A percentile compares a stretch with the other conserved stretches of the same genome.
Evolutionary conservation across 805 yeast species (phyloP).

Genomic region (Wickerhamiella allomyrinae): DNA sequence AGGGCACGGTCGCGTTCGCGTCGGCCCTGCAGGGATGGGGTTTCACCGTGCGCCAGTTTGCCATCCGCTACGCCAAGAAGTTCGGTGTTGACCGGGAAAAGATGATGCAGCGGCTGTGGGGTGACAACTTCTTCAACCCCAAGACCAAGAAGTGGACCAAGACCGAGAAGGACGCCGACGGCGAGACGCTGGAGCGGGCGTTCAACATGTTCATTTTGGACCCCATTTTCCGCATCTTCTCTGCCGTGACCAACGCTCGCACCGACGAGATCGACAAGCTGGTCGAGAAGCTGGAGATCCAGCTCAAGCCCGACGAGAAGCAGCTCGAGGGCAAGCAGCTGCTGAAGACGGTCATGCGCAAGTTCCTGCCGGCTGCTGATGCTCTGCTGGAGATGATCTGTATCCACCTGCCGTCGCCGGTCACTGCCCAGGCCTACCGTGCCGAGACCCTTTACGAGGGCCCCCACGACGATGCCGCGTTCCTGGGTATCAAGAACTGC

Average conservation of each 20-base stretch:
- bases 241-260: constrained; percentile 98
- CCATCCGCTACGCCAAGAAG: constrained; percentile 95
- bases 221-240: constrained; percentile 95
- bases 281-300: constrained; percentile 85
- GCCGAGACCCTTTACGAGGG: constrained; percentile 99
- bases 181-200: constrained; percentile 94
- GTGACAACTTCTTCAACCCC: constrained; percentile 99
- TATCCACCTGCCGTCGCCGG: constrained; percentile 97
- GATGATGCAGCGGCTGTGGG: constrained; percentile 99
- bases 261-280: constrained; percentile 89
- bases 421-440: constrained; percentile 98
- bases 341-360: constrained; percentile 96
- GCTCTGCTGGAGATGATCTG: constrained; percentile 98
- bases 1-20: constrained; percentile 99
- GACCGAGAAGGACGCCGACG: constrained; percentile 89
- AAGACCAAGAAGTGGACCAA: constrained; percentile 99
- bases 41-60: constrained; percentile 98
- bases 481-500: constrained; percentile 91
- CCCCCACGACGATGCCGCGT: constrained; percentile 77
- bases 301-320: constrained; percentile 91
- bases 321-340: constrained; percentile 98
- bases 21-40: constrained; percentile 99
- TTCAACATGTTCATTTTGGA: constrained; percentile 98
- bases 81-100: constrained; percentile 96
- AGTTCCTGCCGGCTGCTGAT: constrained; percentile 99